Evolutionary conservation across 1,139 yeast species (phyloP).

Genomic region (Pneumocystis oryctolagi): DNA sequence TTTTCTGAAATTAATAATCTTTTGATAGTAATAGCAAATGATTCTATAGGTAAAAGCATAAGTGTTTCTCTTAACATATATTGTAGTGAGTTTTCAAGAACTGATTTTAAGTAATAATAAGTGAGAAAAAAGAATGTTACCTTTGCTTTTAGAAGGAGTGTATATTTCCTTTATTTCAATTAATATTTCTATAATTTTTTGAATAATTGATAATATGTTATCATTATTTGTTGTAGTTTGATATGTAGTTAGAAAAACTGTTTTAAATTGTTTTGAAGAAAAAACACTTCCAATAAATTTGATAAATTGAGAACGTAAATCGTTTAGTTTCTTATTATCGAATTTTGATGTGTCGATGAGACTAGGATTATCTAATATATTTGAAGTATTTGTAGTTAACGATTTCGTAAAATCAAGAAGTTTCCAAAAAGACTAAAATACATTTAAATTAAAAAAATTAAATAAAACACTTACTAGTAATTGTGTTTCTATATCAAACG

Average conservation of each 20-base stretch:
- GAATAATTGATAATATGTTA: not conserved
- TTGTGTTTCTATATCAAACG: not conserved
- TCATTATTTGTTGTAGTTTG: not conserved
- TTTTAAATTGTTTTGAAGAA: not conserved
- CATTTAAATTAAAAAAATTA: not conserved
- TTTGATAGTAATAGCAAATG: slow-evolving; percentile 3
- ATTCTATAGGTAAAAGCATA: slow-evolving; percentile 7
- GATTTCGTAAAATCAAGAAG: not conserved
- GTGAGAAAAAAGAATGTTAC: not conserved
- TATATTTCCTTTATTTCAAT: not conserved
- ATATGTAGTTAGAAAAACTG: not conserved
- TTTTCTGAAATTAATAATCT: not conserved
- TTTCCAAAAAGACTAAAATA: not conserved
- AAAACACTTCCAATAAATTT: not conserved
- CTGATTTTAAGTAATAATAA: not conserved
- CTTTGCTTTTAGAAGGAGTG: not conserved
- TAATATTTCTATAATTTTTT: not conserved
- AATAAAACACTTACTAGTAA: not conserved
- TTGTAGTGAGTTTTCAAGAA: not conserved
- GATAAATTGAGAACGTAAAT: not conserved
- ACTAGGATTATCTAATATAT: not conserved
- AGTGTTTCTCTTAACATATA: slow-evolving; percentile 9
- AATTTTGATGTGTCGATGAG: not conserved
- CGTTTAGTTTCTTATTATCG: not conserved
- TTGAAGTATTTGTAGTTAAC: not conserved